Evolutionary conservation across 345 rosid species (phyloP).

Genomic region (Cardamine chenopodiifolia): DNA sequence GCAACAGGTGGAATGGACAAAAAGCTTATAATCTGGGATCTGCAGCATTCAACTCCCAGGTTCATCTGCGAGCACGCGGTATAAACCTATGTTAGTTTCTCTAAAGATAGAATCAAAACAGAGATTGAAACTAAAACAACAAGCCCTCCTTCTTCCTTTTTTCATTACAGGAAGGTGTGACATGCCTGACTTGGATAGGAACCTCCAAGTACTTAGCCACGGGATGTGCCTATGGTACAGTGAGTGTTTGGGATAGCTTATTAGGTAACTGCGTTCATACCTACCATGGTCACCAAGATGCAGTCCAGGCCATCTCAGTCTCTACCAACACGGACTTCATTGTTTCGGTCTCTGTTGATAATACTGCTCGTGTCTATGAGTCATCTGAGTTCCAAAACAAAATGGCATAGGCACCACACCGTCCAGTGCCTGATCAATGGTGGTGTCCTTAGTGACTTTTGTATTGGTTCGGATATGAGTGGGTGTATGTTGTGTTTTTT

Average conservation of each 20-base stretch:
- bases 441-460: not conserved
- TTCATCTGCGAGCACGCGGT: conserved; percentile 80
- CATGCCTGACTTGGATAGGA: conserved; percentile 83
- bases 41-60: conserved; percentile 70
- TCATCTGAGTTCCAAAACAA: conserved; percentile 52
- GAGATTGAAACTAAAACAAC: not conserved
- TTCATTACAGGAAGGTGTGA: conserved; percentile 65
- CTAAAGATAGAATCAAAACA: conserved; percentile 14
- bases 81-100: conserved; percentile 16
- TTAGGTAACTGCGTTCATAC: conserved; percentile 68
- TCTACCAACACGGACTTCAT: conserved; percentile 57
- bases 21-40: conserved; percentile 85
- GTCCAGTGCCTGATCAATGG: not conserved
- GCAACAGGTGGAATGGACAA: conserved; percentile 89
- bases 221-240: conserved; percentile 75
- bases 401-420: conserved; percentile 16
- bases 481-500: not conserved
- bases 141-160: not conserved
- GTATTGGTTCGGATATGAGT: conserved; percentile 15
- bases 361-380: conserved; percentile 79
- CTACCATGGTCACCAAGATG: conserved; percentile 65
- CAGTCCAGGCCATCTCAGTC: conserved; percentile 60
- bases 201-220: conserved; percentile 66
- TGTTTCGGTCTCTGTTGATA: conserved; percentile 71
- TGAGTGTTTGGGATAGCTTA: conserved; percentile 80